Evolutionary conservation across 1,284 basidiomycete species (phyloP), one percentile per base, ranked within the genome.

Genomic region (Coniferiporia sulphurascens): DNA sequence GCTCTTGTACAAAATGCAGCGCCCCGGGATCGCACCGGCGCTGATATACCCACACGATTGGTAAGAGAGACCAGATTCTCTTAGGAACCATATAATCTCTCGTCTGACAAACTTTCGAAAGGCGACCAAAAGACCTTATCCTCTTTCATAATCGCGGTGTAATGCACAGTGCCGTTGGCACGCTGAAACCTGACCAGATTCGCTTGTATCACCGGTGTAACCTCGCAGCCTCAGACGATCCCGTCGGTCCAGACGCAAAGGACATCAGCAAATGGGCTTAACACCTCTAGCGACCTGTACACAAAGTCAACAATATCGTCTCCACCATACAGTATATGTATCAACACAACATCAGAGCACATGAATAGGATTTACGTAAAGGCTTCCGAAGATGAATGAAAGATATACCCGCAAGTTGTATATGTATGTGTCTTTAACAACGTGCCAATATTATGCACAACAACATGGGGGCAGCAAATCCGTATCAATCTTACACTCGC

Each of bases 161-260:
- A 1, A 72, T 92, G 52, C 91, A 93, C 68, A 80, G 83, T 3
- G 90, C 92, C 48, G 86, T 91, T 12, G 90, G 91, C 17, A 83
- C 87, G 2, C 89, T 93, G 71, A 78, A 71, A 52, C 75, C 75
- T 22, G 85, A 89, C 55, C 82, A 90, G 71, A 80, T 92, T 10
- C 79, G 89, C 21, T 85, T 83, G 48, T 91, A 91, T 76, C 87
- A 91, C 69, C 88, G 90, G 73, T 92, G 89, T 73, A 91, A 92
- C 71, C 78, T 93, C 41, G 89, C 89, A 12, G 87, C 86, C 4
- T 87, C 85, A 56, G 81, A 82, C 55, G 85, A 87, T 58, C 89
- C 88, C 0, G 69, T 69, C 19, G 88, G 89, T 2, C 89, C 89
- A 0, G 76, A 72, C 56, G 73, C 72, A 19, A 83, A 84, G 60